Percentiles rank a stretch among this genome's conserved stretches.
Conservation (phyloP, 2,329 filamentous ascomycete genomes). For the Colletotrichum trifolii region DNA sequence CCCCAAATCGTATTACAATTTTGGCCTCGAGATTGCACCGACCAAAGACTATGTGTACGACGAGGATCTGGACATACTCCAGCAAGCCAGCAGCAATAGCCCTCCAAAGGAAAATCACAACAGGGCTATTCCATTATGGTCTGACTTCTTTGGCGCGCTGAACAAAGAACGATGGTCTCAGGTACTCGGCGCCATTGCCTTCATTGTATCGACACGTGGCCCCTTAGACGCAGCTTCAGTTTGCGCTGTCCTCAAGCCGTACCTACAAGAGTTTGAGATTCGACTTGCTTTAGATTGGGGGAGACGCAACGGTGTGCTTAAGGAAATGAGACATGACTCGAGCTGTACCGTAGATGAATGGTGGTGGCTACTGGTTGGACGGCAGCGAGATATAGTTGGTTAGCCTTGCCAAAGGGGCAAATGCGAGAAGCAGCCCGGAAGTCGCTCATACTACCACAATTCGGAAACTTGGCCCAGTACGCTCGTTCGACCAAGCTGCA, state of each 20-base stretch:
- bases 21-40: slow-evolving; percentile 69
- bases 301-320: slow-evolving; percentile 61
- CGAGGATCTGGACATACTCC: slow-evolving; percentile 57
- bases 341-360: slow-evolving; percentile 66
- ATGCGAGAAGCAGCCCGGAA: no score
- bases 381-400: slow-evolving; percentile 38
- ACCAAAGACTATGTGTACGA: slow-evolving; percentile 69
- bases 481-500: no score
- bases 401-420: background rate
- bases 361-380: slow-evolving; percentile 74
- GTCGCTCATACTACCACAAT: no score
- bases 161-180: slow-evolving; percentile 73
- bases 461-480: no score
- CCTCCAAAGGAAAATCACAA: slow-evolving; percentile 55
- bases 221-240: slow-evolving; percentile 65
- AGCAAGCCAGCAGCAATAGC: slow-evolving; percentile 47
- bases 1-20: slow-evolving; percentile 73
- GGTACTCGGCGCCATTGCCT: slow-evolving; percentile 70
- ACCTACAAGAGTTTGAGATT: slow-evolving; percentile 73
- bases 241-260: slow-evolving; percentile 64
- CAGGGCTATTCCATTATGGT: slow-evolving; percentile 76
- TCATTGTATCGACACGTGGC: slow-evolving; percentile 71
- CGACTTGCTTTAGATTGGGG: slow-evolving; percentile 70
- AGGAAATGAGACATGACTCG: slow-evolving; percentile 50
- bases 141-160: slow-evolving; percentile 72